Evolutionary conservation across 164 flowering plant genomes (phyloP).

Genomic region (Vitis rotundifolia): DNA sequence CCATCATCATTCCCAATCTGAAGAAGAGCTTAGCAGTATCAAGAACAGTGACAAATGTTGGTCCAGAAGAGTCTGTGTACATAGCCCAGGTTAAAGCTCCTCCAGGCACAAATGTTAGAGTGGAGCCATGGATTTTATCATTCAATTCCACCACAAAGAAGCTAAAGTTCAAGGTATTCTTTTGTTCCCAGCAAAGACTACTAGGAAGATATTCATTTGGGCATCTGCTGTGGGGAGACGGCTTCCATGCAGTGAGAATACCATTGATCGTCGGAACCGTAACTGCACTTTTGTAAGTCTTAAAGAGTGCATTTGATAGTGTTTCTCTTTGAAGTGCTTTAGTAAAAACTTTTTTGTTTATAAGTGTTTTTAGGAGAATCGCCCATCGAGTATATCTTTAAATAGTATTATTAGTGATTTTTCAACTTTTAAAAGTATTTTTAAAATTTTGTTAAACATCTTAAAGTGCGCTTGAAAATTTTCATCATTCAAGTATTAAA

Average conservation of each 20-base stretch:
- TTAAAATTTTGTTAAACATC: too few relatives aligned
- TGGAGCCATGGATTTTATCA: constrained; percentile 40
- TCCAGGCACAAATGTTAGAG: constrained; percentile 37
- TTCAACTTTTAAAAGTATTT: too few relatives aligned
- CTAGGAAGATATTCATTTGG: constrained; percentile 59
- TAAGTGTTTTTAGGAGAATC: too few relatives aligned
- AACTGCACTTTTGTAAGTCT: constrained; percentile 23
- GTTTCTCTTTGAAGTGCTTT: too few relatives aligned
- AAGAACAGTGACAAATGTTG: constrained; percentile 64
- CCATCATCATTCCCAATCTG: constrained; percentile 51
- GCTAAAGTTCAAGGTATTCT: constrained; percentile 37
- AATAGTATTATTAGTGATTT: too few relatives aligned
- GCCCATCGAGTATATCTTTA: too few relatives aligned
- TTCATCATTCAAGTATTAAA: too few relatives aligned
- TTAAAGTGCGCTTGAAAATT: too few relatives aligned
- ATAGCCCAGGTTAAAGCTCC: constrained; percentile 45
- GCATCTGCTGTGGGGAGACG: constrained; percentile 50
- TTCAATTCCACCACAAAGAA: constrained; percentile 43
- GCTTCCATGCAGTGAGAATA: constrained; percentile 44
- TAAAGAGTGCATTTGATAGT: not conserved
- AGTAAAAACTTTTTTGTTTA: too few relatives aligned
- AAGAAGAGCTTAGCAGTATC: constrained; percentile 27
- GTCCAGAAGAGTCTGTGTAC: constrained; percentile 42
- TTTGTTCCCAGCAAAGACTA: constrained; percentile 26
- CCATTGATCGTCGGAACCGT: constrained; percentile 47